Conservation (phyloP, 2,329 filamentous ascomycete genomes). For the Ophiostoma sp. region DNA sequence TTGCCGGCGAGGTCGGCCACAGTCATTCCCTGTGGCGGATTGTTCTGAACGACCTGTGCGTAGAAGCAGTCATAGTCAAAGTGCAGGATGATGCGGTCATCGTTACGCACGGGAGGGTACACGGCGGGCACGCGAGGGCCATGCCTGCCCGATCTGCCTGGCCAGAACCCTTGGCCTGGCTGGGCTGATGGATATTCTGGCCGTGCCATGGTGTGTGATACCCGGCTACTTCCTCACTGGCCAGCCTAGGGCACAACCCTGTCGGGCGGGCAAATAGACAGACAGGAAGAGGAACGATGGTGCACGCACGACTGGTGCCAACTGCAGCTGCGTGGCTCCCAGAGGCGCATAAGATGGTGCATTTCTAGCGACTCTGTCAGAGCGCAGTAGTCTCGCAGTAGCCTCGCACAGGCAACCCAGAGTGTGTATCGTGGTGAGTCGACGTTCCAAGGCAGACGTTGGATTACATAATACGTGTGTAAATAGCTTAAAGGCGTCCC, state of each 20-base stretch:
- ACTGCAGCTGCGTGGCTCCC: neutral
- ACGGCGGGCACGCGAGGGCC: neutral
- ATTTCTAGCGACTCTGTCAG: neutral
- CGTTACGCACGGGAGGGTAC: conserved; percentile 37
- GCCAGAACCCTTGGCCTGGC: too few relatives aligned
- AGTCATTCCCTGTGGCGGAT: conserved; percentile 41
- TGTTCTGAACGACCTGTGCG: conserved; percentile 80
- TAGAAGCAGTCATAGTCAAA: conserved; percentile 95
- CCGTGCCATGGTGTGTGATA: neutral
- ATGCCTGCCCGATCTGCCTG: neutral
- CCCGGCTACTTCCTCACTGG: neutral
- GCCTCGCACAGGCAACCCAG: neutral
- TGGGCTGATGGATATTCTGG: neutral
- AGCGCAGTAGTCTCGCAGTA: neutral
- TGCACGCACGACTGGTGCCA: neutral
- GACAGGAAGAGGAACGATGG: neutral
- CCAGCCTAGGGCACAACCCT: neutral
- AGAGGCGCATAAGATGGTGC: neutral
- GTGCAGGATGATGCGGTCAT: conserved; percentile 69
- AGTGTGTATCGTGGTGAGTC: neutral
- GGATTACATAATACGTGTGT: neutral
- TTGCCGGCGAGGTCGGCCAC: conserved; percentile 51
- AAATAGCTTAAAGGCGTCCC: neutral
- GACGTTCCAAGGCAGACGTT: neutral
- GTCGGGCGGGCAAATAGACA: neutral